Base-by-base conservation (phyloP, 257 asterid genomes). In the Solanum appendiculatum region DNA sequence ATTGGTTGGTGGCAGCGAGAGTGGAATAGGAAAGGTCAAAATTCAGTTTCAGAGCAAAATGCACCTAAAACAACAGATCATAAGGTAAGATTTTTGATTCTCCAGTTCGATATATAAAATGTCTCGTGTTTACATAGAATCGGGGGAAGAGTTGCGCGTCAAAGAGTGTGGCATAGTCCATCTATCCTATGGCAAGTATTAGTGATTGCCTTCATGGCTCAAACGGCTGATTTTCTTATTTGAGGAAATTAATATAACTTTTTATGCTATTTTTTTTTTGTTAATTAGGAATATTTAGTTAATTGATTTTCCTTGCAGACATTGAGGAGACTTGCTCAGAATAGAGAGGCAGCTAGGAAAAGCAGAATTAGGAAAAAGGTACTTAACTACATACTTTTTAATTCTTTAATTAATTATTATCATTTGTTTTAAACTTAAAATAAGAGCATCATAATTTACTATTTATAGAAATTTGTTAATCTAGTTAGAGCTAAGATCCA, bases 321-420 rank as follows among this genome's bases (percentile, higher is more conserved):
- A 78, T 82, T 96, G 85, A 93, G 99, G 88, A 93, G 99, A 91
- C 99, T 96, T 88, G 99, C 98, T 87, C 99, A 96, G 93, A 96
- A 96, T 91, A 92, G 99, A 83, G 99, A 96, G 90, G 99, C 99
- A 87, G 99, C 99, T 23, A 93, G 98, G 92, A 96, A 95, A 89
- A 96, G 98, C 92, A 93, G 99, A 83, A 94, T 96, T 16, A 92
- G 98, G 91, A 96, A 96, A 90, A 96, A 96, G 96, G 99, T 69
- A 39, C 23, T 29, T 20, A 40, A 15, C 10, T 46, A 60, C 11
- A 25, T 15, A 54, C 48, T 2, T 23, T 33, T 23, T 33, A 29
- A 48, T 58, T 36, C 31, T 60, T 60, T 60, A 23, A 20, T 58
- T 83, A 33, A 20, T 58, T 58, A 20, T 54, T 54, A 34, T 18